Base-by-base conservation (phyloP, 805 yeast genomes). In the Yamadazyma insecticola region DNA sequence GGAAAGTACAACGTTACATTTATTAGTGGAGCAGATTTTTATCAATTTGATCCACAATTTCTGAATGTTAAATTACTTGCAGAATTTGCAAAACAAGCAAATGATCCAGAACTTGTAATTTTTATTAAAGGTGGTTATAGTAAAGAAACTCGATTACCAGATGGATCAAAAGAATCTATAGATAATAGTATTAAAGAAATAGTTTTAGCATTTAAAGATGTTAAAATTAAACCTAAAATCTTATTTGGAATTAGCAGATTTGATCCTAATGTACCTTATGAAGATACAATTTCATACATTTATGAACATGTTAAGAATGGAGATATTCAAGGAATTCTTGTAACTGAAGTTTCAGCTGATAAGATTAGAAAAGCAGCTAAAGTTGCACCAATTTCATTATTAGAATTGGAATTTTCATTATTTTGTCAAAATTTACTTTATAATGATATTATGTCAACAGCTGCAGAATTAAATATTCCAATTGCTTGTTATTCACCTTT, bases 401-500 rank as follows among this genome's bases (percentile, higher is more conserved):
- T 82, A 26, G 96, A 88, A 60, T 67, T 82, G 25, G 97, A 88
- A 57, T 71, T 80, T 38, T 84, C 95, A 3, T 51, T 89, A 35
- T 74, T 81, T 60, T 54, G 76, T n/a, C 70, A 74, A 26, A 84
- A 81, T 11, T 71, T 80, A 22, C 48, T 76, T 26, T 36, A 51
- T 2, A 76, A 82, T 50, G 95, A 90, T 1, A 67, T 82, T 13
- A 71, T 79, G 39, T 73, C 67, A 3, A 68, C 72, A 4, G 74
- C 81, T 41, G 67, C 72, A 13, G 75, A 79, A 39, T 55, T 68
- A 20, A 65, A 65, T 11, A 72, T 88, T 34, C 81, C 92, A 10
- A 63, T 85, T 18, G 64, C 85, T 35, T 84, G 88, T 16, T 88
- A 88, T 57, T 81, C 95, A 18, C 96, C 96, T 18, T 65, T 88